Percentiles rank a stretch among this genome's conserved stretches.
Conservation (phyloP, 306 rosid species). For the Crotalaria pallida region DNA sequence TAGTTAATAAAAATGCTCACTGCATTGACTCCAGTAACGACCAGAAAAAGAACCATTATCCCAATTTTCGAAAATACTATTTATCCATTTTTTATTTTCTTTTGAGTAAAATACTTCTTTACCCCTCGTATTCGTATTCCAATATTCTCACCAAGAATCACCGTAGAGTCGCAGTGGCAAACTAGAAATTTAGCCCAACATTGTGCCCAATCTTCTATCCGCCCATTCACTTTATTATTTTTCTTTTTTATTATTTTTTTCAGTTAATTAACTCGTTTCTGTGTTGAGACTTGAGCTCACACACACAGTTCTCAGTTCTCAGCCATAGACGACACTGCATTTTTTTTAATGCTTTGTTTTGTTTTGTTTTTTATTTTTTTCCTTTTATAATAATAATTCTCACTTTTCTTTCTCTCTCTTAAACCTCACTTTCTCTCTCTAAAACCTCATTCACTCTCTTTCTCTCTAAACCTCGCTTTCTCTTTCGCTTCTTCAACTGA, state of each 20-base stretch:
- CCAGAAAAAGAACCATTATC: not conserved
- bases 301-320: conserved; percentile 22
- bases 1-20: not conserved
- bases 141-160: not conserved
- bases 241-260: not conserved
- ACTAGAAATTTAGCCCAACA: conserved; percentile 6
- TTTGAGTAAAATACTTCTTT: not conserved
- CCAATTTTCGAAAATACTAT: not conserved
- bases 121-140: not conserved
- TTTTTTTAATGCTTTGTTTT: conserved; percentile 10
- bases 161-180: conserved; percentile 29
- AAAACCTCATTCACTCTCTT: not conserved
- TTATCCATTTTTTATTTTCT: not conserved
- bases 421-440: conserved; percentile 14
- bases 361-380: no score
- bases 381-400: no score
- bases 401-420: conserved; percentile 12
- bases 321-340: conserved; percentile 32
- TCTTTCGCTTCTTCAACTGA: conserved; percentile 53
- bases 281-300: no score
- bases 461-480: conserved; percentile 27
- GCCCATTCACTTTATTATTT: conserved; percentile 16
- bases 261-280: conserved; percentile 6
- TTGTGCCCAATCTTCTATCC: not conserved
- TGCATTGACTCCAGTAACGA: not conserved